Evolutionary conservation across 441 rosid genomes (phyloP), one percentile per base, ranked within the genome.

Genomic region (Syzygium syzygioides): DNA sequence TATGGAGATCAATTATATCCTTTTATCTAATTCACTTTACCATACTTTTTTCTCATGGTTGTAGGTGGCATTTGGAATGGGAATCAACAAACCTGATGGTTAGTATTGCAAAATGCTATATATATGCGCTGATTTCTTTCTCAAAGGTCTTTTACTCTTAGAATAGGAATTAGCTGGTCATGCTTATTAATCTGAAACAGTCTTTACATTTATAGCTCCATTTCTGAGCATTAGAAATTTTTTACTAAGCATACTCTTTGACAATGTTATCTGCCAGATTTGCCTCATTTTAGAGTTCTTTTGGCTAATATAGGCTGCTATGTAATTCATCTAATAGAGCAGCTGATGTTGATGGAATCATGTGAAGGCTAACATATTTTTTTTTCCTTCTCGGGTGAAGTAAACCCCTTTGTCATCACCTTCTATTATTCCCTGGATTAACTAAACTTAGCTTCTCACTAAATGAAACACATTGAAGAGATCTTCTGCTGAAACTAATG

Each of bases 11-110:
- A 79, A 19, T 91, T 76, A 86, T 79, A 89, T 79, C 85, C 50
- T 89, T 55, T 66, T 86, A 28, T 89, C 28, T 37, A 45, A 87
- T 87, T 92, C 88, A 26, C 11, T 52, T 88, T 91, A 52, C 92
- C 86, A 89, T 86, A 52, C 37, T 80, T 85, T 68, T 89, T 88
- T 57, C 79, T 90, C 92, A 28, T 56, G 60, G 90, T 86, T 55
- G 41, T 93, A 98, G 99, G 99, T 98, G 91, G 99, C 99, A 66
- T 98, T 98, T 95, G 99, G 99, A 52, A 98, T 98, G 99, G 99
- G 99, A 92, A 97, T 98, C 93, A 98, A 98, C 95, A 98, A 98
- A 91, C 99, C 99, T 86, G 99, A 98, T 95, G 99, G 99, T 96
- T 88, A 92, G 97, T 93, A 89, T 68, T 87, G 89, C 90, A 80